These are phyloP conservation scores for Gynostemma pentaphyllum DNA, from an alignment of 306 rosid species.

Conservation along the genomic window DNA sequence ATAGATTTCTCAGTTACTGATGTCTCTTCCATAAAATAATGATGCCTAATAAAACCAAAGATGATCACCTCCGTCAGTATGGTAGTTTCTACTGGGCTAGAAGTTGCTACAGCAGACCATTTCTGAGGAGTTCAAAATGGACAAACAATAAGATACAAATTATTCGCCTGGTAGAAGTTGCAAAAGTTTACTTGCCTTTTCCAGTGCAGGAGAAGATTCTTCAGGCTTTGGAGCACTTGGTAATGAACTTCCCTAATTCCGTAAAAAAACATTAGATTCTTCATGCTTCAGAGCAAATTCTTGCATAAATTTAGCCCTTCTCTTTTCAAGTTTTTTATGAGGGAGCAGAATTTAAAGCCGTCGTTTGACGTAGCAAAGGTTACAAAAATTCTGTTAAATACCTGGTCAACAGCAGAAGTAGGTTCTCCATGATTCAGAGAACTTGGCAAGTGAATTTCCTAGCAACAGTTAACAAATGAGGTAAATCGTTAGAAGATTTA, in stretches of 20 bases:
- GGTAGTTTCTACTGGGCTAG: conserved; percentile 2
- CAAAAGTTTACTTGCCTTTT: conserved; percentile 26
- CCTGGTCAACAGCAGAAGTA: conserved; percentile 10
- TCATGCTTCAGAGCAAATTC: conserved; percentile 6
- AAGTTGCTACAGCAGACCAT: background rate
- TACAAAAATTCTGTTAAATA: too few relatives aligned
- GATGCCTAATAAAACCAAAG: background rate
- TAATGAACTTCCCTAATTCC: conserved; percentile 22
- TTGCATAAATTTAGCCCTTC: too few relatives aligned
- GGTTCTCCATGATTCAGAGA: conserved; percentile 9
- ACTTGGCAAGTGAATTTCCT: conserved; percentile 23
- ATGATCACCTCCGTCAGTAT: background rate
- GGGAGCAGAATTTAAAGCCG: too few relatives aligned
- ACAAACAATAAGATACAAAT: background rate
- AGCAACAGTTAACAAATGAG: background rate
- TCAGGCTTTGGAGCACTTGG: conserved; percentile 8
- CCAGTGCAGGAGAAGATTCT: conserved; percentile 16
- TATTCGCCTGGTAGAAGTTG: conserved; percentile 3
- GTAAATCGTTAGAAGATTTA: too few relatives aligned
- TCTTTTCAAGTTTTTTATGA: too few relatives aligned
- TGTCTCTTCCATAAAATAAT: background rate
- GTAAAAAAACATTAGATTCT: conserved; percentile 6
- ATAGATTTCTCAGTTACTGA: background rate
- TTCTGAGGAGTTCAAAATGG: background rate
- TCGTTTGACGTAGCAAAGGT: too few relatives aligned